phyloP scores from a whole-genome alignment of 345 rosid species.

The Excoecaria agallocha region DNA sequence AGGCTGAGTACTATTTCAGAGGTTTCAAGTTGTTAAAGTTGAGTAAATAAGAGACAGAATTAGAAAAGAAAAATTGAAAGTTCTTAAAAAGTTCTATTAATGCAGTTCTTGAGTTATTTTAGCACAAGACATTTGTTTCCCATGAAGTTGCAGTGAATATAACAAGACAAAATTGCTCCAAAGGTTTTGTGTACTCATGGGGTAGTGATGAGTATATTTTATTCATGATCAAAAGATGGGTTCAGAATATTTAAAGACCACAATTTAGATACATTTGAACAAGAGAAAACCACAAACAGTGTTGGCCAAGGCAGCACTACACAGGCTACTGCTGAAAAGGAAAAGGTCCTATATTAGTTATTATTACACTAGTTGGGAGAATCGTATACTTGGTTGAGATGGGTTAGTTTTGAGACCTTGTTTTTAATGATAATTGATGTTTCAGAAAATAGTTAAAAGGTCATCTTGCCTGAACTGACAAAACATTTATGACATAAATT shows the following conservation, averaged over 20 bases:
- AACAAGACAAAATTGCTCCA: not conserved
- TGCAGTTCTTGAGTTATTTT: not conserved
- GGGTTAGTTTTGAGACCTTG: not conserved
- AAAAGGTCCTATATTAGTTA: not conserved
- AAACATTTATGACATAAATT: not conserved
- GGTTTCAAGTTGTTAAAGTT: not conserved
- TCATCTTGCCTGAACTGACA: not conserved
- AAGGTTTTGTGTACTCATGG: not conserved
- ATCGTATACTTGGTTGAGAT: constrained; percentile 5
- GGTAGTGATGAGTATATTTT: not conserved
- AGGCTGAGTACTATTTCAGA: not conserved
- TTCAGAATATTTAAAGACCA: not conserved
- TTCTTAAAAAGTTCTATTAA: too few species aligned
- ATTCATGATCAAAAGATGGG: not conserved
- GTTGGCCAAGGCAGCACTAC: not conserved
- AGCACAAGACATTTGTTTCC: not conserved
- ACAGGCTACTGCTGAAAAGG: not conserved
- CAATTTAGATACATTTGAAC: not conserved
- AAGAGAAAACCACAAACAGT: not conserved
- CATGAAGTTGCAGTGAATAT: not conserved
- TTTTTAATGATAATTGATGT: not conserved
- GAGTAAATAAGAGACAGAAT: not conserved
- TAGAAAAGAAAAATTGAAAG: too few species aligned
- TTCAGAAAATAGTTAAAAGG: not conserved
- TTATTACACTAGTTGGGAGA: not conserved